Base-by-base conservation (phyloP, 1,284 basidiomycete genomes). In the Cutaneotrichosporon cavernicola region DNA sequence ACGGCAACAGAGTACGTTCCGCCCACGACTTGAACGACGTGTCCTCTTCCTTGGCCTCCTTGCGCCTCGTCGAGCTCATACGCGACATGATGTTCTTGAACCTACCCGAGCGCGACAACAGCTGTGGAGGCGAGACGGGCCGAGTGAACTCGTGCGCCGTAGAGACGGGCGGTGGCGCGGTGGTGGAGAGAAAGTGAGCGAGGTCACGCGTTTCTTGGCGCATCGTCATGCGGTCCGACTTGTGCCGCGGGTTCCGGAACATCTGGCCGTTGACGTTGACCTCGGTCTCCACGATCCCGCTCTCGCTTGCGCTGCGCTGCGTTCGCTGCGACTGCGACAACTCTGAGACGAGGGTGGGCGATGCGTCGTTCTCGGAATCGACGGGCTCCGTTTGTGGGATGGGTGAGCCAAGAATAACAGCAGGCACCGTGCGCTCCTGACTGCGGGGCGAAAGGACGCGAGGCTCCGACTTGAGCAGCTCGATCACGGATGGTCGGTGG, bases 101-200 rank as follows among this genome's bases (percentile, higher is more conserved):
- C 13, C 61, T 38, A 3, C 58, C 43, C 56, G 36, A 58, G 22
- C 22, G 31, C 34, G 34, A 40, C 57, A 43, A 18, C 40, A 13
- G 30, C 8, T 56, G 36, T 10, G 55, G 53, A 13, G 53, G 38
- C 38, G 55, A 56, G 38, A 21, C 38, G 36, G 55, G 55, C 21
- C 38, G 38, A 13, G 11, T 40, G 26, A 40, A 26, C 38, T 56
- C 51, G 30, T 30, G 31, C 13, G 31, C 14, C 5, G 18, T 21
- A 18, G 51, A 53, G 26, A 16, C 11, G 31, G 31, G 47, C 4
- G 60, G 47, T 10, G 79, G 76, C 0, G 72, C 64, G 0, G 73
- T 73, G 11, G 64, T 67, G 21, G 69, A 68, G 56, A 80, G 69
- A 58, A 80, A 80, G 46, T 76, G 73, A 0, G 76, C 76, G 36